A percentile compares a stretch with the other conserved stretches of the same genome.
Conservation (phyloP, 352 stramenopile genomes). For the Phytophthora fragariae region DNA sequence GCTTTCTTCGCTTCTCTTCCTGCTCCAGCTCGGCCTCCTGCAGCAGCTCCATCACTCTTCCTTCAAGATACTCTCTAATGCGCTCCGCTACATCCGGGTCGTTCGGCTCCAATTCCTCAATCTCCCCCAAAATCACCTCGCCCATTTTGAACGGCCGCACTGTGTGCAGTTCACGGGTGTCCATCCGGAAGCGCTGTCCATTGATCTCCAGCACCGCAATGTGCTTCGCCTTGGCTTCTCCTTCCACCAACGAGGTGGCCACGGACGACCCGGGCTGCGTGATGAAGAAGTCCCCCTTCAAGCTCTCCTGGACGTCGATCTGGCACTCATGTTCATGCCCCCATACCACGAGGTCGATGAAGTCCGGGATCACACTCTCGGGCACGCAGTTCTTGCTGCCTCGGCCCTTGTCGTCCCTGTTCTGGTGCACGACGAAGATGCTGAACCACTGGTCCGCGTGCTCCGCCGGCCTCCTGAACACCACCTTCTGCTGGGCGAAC, state of each 20-base stretch:
- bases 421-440: constrained; percentile 99
- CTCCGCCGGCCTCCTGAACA: constrained; percentile 91
- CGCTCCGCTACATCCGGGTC: constrained; percentile 85
- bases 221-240: constrained; percentile 87
- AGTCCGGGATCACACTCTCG: constrained; percentile 98
- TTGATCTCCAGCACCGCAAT: constrained; percentile 91
- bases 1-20: constrained; percentile 25
- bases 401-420: constrained; percentile 93
- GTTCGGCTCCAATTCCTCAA: constrained; percentile 92
- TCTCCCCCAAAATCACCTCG: constrained; percentile 89
- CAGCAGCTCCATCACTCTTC: constrained; percentile 74
- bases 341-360: constrained; percentile 98
- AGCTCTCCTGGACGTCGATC: constrained; percentile 94
- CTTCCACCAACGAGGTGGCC: constrained; percentile 94
- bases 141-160: constrained; percentile 95
- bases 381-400: constrained; percentile 97
- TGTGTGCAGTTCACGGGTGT: constrained; percentile 81
- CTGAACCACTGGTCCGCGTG: constrained; percentile 94
- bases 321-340: constrained; percentile 99
- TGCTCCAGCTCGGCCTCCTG: constrained; percentile 62
- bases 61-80: constrained; percentile 74
- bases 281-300: constrained; percentile 97
- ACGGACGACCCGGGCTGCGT: constrained; percentile 97
- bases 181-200: constrained; percentile 91
- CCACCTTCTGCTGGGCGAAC: constrained; percentile 96